These are phyloP conservation scores for Cladorrhinum samala DNA, from an alignment of 495 filamentous ascomycete species.

Conservation along the genomic window DNA sequence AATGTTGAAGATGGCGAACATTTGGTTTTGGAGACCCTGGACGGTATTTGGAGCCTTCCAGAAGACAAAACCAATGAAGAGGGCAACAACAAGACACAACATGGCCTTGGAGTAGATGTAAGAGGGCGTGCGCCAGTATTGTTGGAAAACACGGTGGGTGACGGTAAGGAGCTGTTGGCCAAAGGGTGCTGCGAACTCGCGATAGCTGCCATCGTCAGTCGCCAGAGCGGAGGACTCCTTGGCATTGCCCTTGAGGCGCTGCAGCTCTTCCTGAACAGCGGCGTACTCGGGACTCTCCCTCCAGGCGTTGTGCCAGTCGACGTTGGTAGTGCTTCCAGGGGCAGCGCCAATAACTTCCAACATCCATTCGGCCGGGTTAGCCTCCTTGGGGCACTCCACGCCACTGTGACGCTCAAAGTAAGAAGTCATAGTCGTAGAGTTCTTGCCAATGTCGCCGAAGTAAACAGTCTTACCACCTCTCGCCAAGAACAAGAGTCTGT, in stretches of 20 bases:
- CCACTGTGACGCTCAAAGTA: conserved; percentile 84
- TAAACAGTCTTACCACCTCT: conserved; percentile 81
- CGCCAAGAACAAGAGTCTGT: conserved; percentile 76
- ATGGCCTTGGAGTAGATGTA: conserved; percentile 73
- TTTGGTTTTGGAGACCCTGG: conserved; percentile 81
- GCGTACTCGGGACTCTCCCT: conserved; percentile 65
- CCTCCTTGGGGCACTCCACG: conserved; percentile 60
- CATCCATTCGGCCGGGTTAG: conserved; percentile 98
- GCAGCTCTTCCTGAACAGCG: conserved; percentile 62
- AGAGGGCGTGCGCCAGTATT: conserved; percentile 82
- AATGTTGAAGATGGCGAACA: conserved; percentile 82
- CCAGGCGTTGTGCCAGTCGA: conserved; percentile 83
- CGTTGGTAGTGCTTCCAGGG: conserved; percentile 65
- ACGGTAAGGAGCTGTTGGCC: conserved; percentile 48
- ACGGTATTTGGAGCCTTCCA: conserved; percentile 61
- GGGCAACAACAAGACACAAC: conserved; percentile 52
- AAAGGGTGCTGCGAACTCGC: conserved; percentile 54
- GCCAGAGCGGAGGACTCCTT: conserved; percentile 34
- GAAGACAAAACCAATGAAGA: conserved; percentile 90
- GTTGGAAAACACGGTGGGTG: conserved; percentile 65
- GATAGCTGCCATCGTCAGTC: conserved; percentile 34
- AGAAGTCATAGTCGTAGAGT: conserved; percentile 61
- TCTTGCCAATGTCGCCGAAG: conserved; percentile 82
- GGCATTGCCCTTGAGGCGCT: conserved; percentile 56
- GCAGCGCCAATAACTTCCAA: conserved; percentile 88